Conservation (phyloP, 108 stramenopile species). For the Epipyxis sp. region DNA sequence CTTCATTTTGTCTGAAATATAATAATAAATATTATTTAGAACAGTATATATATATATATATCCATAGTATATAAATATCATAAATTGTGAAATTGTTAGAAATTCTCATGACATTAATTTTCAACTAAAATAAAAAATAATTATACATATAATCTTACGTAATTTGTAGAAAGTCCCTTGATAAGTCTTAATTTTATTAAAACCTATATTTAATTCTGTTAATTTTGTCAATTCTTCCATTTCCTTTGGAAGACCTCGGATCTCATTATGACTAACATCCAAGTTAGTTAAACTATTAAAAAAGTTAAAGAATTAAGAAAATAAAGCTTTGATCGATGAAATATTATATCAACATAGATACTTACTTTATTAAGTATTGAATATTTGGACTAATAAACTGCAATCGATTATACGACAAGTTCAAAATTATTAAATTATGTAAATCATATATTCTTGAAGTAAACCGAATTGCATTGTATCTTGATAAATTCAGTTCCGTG, state of each 20-base stretch:
- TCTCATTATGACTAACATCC: neutral
- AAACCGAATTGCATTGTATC: neutral
- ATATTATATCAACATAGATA: neutral
- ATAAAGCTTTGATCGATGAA: neutral
- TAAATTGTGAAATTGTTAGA: neutral
- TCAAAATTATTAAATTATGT: neutral
- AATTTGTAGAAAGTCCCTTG: neutral
- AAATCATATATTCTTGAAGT: constrained; percentile 9
- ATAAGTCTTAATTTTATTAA: neutral
- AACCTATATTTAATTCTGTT: neutral
- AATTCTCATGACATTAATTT: neutral
- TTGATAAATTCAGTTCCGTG: neutral
- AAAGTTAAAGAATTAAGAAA: neutral
- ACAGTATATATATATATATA: neutral
- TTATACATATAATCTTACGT: too few species aligned
- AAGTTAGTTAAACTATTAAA: neutral
- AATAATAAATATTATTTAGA: neutral
- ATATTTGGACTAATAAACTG: neutral
- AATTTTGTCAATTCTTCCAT: neutral
- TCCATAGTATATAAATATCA: neutral
- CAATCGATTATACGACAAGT: constrained; percentile 10
- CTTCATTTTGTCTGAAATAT: neutral
- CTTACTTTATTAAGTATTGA: neutral
- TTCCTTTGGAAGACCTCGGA: neutral
- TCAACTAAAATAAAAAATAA: neutral